Evolutionary conservation across 2,329 filamentous ascomycete genomes (phyloP), one percentile per base, ranked within the genome.

Genomic region (Aspergillus sp.): DNA sequence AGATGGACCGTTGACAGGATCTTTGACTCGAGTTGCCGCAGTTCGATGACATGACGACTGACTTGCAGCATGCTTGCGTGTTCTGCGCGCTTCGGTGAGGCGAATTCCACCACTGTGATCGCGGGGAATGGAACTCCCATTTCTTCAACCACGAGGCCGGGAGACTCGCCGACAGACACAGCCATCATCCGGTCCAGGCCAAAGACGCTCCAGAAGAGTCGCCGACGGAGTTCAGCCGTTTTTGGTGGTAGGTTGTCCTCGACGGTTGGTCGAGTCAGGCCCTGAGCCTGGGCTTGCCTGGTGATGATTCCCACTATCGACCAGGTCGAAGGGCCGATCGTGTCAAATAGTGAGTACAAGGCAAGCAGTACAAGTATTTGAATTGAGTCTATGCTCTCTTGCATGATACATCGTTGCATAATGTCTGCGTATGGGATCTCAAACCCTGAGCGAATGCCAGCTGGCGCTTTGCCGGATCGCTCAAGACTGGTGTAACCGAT

Each of bases 131-230:
- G 57, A 15, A 60, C 23, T 4, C 22, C 45, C 22, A 23, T 28
- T 19, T 60, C 57, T 15, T 53, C 49, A 1, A 53, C 51, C n/a
- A 54, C 34, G n/a, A 60, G 51, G 13, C 57, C 57, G 7, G 57
- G 49, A 8, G 49, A 11, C 30, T 22, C 30, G 15, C 55, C 55
- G 8, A 58, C 55, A 3, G 55, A 58, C 0, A 41, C 23, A 0
- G 55, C 55, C 34, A 58, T 43, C 55, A 58, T 58, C 9, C 55
- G 47, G n/a, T 58, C 55, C 8, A 58, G 47, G 13, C 48, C 55
- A 17, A 51, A 58, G 6, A 58, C 31, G 28, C 55, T 58, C 55
- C 55, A 58, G 41, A 58, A 58, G 4, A 58, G 31, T 25, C 55
- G 55, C 25, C 50, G 19, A 3, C 23, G 50, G 19, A 41, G 31